Conservation (phyloP, 176 grass and related monocot genomes). For the Carex cristatella region DNA sequence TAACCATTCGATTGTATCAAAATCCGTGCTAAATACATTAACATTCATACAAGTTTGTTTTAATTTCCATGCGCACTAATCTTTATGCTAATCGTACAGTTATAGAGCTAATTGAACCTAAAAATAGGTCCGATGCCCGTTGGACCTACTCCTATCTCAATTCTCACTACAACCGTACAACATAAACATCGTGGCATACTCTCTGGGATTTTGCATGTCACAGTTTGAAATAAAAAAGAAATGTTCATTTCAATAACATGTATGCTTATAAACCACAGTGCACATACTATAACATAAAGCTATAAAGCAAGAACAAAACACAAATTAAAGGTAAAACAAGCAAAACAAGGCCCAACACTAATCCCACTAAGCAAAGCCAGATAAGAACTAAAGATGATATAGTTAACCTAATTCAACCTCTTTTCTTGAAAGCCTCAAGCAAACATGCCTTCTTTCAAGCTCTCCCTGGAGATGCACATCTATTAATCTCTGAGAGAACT, state of each 20-base stretch:
- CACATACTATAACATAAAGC: slow-evolving; percentile 13
- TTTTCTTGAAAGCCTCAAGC: neutral
- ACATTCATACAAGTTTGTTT: too few species aligned
- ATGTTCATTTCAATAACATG: neutral
- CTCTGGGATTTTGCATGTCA: neutral
- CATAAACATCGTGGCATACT: neutral
- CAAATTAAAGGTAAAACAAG: slow-evolving; percentile 1
- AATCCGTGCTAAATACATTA: too few species aligned
- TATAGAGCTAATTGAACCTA: too few species aligned
- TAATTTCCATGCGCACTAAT: too few species aligned
- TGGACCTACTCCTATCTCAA: neutral
- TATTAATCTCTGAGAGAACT: slow-evolving; percentile 6
- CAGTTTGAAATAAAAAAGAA: neutral
- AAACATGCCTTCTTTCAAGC: neutral
- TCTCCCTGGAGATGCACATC: neutral
- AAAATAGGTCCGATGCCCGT: too few species aligned
- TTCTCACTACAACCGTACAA: neutral
- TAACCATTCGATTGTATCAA: too few species aligned
- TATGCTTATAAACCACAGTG: neutral
- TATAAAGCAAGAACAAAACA: slow-evolving; percentile 4
- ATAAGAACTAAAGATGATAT: neutral
- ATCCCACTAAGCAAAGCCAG: neutral
- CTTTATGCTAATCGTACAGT: too few species aligned
- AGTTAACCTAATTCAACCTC: neutral
- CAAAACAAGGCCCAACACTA: slow-evolving; percentile 10